phyloP scores from a whole-genome alignment of 2,329 filamentous ascomycete species.

The Arthrinium phaeospermum region DNA sequence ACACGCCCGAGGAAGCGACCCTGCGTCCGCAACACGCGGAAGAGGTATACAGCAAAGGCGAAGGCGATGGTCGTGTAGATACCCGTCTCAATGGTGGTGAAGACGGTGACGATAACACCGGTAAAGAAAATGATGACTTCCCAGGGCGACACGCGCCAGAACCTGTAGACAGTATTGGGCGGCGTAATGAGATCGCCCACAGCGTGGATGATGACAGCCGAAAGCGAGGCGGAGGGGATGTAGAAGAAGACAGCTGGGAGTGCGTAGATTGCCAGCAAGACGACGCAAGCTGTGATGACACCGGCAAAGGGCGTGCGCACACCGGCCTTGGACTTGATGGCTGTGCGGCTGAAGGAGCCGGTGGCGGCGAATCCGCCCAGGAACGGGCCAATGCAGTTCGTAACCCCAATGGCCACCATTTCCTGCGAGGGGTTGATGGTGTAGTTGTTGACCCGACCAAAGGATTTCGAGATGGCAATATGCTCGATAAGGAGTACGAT shows the following conservation, averaged over 20 bases:
- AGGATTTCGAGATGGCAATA: conserved; percentile 96
- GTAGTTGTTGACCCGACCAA: conserved; percentile 95
- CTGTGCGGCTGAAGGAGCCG: conserved; percentile 93
- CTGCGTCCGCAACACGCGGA: conserved; percentile 80
- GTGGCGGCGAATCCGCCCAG: conserved; percentile 91
- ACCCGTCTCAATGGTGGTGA: conserved; percentile 86
- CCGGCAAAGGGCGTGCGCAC: conserved; percentile 91
- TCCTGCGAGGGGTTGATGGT: conserved; percentile 95
- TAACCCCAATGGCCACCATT: conserved; percentile 90
- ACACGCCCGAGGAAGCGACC: conserved; percentile 86
- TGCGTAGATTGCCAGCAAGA: conserved; percentile 88
- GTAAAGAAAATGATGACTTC: conserved; percentile 93
- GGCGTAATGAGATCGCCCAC: conserved; percentile 91
- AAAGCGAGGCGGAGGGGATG: conserved; percentile 80
- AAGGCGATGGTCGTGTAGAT: conserved; percentile 86
- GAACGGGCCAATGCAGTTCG: conserved; percentile 89
- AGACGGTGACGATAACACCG: conserved; percentile 89
- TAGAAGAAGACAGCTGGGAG: conserved; percentile 91
- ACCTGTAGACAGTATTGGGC: conserved; percentile 90
- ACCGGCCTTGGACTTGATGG: conserved; percentile 96
- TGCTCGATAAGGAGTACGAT: conserved; percentile 98
- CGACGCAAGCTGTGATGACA: conserved; percentile 83
- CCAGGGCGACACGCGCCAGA: conserved; percentile 90
- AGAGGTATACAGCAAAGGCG: conserved; percentile 80
- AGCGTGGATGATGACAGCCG: conserved; percentile 94